phyloP scores from a whole-genome alignment of 108 stramenopile genomes.

The Thalassiosira profunda region DNA sequence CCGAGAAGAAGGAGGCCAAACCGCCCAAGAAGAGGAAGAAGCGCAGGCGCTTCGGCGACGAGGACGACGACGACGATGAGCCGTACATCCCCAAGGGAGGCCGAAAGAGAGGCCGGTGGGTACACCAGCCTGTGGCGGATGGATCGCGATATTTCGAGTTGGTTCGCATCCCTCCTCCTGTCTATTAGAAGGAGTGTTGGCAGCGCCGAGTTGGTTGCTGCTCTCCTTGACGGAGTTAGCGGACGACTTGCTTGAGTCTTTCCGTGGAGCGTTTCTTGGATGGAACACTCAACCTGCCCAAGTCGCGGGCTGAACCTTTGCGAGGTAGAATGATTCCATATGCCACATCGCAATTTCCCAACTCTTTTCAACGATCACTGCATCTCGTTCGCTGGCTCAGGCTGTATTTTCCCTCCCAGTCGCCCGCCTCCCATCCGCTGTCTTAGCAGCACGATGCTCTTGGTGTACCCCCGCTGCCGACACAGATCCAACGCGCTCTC shows the following conservation, averaged over 20 bases:
- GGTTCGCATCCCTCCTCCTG: background rate
- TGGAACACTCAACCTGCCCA: too few species aligned
- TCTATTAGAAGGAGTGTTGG: background rate
- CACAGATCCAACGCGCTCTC: slow-evolving; percentile 57
- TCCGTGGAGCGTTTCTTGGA: too few species aligned
- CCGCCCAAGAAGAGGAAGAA: slow-evolving; percentile 3
- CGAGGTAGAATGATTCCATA: too few species aligned
- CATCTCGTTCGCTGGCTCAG: too few species aligned
- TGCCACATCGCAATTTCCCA: too few species aligned
- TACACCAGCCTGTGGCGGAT: background rate
- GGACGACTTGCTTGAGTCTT: too few species aligned
- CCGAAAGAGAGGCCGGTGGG: slow-evolving; percentile 15
- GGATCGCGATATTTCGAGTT: background rate
- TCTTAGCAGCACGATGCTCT: slow-evolving; percentile 6
- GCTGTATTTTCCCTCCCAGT: too few species aligned
- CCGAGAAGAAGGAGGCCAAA: background rate
- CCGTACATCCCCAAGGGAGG: slow-evolving; percentile 12
- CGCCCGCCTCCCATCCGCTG: too few species aligned
- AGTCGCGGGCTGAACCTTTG: too few species aligned
- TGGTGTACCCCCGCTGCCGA: slow-evolving; percentile 26
- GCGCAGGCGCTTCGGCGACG: slow-evolving; percentile 1
- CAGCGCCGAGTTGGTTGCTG: too few species aligned
- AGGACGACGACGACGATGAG: slow-evolving; percentile 11
- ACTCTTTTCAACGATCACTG: too few species aligned
- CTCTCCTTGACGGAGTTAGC: too few species aligned